Conservation (phyloP, 345 rosid species). For the Adansonia digitata region DNA sequence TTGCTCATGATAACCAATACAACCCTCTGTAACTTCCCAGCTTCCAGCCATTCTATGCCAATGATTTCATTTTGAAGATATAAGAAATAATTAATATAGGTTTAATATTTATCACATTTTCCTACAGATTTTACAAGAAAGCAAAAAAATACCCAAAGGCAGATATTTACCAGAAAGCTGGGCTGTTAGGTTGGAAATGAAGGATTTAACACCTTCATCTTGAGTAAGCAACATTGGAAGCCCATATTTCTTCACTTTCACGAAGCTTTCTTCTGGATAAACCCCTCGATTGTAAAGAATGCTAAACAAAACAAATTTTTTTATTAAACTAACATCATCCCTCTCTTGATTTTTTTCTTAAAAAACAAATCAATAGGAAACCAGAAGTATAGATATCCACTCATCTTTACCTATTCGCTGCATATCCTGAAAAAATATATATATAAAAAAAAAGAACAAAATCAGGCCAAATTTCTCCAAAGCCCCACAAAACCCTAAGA, state of each 20-base stretch:
- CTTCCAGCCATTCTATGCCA: conserved; percentile 80
- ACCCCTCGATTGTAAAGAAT: conserved; percentile 93
- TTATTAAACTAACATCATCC: background rate
- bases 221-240: conserved; percentile 86
- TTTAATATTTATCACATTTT: background rate
- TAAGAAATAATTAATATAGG: background rate
- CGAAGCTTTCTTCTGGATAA: conserved; percentile 89
- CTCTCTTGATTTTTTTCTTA: no score
- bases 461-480: conserved; percentile 13
- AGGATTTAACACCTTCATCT: conserved; percentile 84
- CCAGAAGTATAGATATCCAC: background rate
- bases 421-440: conserved; percentile 60
- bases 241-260: conserved; percentile 92
- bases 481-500: background rate
- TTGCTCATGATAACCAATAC: conserved; percentile 90
- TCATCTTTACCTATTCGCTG: conserved; percentile 76
- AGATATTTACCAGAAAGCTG: conserved; percentile 64
- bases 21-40: conserved; percentile 83
- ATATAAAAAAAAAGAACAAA: background rate
- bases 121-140: background rate
- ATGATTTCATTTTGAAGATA: background rate
- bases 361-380: no score
- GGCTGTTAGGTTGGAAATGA: conserved; percentile 57
- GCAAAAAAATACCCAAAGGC: background rate
- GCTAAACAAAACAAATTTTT: conserved; percentile 37